Conservation (phyloP, 257 asterid genomes). For the Osmanthus fragrans region DNA sequence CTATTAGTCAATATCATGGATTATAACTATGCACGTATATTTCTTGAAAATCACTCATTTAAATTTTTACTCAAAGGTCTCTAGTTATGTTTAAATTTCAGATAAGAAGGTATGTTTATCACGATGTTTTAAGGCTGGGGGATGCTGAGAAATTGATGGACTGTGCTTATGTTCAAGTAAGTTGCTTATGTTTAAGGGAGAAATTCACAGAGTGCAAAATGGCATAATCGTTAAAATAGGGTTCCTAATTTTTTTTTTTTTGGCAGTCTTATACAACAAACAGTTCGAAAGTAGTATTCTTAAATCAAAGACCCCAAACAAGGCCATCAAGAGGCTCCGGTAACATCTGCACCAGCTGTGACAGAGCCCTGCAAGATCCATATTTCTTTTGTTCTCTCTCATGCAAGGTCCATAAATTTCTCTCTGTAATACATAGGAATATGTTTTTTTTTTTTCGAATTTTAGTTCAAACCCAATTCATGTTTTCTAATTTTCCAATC, state of each 20-base stretch:
- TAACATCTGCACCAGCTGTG: slow-evolving; percentile 34
- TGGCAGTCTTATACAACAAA: slow-evolving; percentile 38
- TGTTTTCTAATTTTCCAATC: not conserved
- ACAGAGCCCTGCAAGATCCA: slow-evolving; percentile 36
- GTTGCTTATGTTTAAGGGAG: not conserved
- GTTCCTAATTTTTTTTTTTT: not conserved
- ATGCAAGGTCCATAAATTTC: slow-evolving; percentile 44
- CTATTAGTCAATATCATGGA: not conserved
- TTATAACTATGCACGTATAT: not conserved
- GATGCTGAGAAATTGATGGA: slow-evolving; percentile 59
- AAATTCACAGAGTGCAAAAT: not conserved
- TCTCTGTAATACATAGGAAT: not conserved
- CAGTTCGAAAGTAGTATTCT: slow-evolving; percentile 38
- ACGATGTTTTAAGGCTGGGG: slow-evolving; percentile 25
- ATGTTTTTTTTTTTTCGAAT: not conserved
- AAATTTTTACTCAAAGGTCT: not conserved
- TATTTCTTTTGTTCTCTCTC: slow-evolving; percentile 38
- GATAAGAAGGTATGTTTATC: slow-evolving; percentile 21
- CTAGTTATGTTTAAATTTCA: not conserved
- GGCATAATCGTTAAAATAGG: not conserved
- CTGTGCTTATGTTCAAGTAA: slow-evolving; percentile 73
- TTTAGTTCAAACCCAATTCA: slow-evolving; percentile 15
- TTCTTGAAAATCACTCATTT: not conserved
- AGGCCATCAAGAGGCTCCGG: slow-evolving; percentile 23
- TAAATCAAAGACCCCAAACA: slow-evolving; percentile 34